Base-by-base conservation (phyloP, 208 protist genomes). In the Leishmania mexicana region DNA sequence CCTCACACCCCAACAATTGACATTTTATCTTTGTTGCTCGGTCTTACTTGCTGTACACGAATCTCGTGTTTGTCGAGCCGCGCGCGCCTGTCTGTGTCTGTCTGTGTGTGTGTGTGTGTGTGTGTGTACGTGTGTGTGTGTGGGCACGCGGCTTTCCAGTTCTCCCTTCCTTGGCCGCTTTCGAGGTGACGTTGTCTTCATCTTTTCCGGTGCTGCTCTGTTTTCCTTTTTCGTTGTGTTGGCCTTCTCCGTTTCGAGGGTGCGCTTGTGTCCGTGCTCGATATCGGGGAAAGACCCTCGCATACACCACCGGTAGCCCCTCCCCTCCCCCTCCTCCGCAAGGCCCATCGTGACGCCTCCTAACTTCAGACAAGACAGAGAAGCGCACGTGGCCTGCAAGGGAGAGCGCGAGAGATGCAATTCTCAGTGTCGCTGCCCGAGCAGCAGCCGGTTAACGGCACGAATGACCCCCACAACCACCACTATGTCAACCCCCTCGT, bases 401-500 rank as follows among this genome's bases (percentile, higher is more conserved):
- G 28, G 13, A 75, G n/a, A 54, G n/a, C 42, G 13, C 13, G 4
- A 54, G 21, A 15, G 10, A 75, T 75, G 70, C 81, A 76, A 31
- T 2, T 10, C 42, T 76, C 68, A 49, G 54, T n/a, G 45, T 28
- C 45, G 6, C n/a, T 65, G 42, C 45, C 62, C 45, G 54, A 49
- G 0, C 60, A 72, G 31, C 47, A 47, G 15, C 35, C 3, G 1
- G 24, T 6, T 1, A 80, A 21, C 28, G 19, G 40, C 4, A 62
- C 47, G 19, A 70, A 42, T n/a, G 58, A 78, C 49, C 40, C 49
- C 58, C 53, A 62, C 45, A 45, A 76, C n/a, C 71, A 76, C 24
- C 88, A 88, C 54, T 93, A 91, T 68, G 82, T 86, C 1, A 88
- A 81, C 76, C 89, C 88, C 1, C 85, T 95, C 40, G 82, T 89